phyloP scores from a whole-genome alignment of 2,329 filamentous ascomycete species.

The Aspergillus tamarii region DNA sequence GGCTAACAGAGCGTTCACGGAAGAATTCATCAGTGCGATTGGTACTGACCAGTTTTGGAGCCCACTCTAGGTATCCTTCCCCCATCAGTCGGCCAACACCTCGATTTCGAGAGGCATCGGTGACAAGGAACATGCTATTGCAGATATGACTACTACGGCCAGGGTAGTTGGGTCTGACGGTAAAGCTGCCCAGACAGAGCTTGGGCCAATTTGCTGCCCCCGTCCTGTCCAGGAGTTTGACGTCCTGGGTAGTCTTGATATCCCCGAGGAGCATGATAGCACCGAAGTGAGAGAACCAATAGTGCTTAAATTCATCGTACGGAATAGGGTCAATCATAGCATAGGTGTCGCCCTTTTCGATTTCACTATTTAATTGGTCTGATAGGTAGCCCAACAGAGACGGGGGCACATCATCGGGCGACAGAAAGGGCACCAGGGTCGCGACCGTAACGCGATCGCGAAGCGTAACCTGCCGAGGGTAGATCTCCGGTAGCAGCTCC shows the following conservation, averaged over 20 bases:
- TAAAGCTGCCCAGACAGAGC: conserved; percentile 85
- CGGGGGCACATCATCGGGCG: conserved; percentile 73
- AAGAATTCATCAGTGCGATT: neutral
- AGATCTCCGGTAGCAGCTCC: conserved; percentile 68
- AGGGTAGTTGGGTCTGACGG: conserved; percentile 92
- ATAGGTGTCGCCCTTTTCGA: conserved; percentile 89
- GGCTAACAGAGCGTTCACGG: neutral
- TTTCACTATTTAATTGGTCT: conserved; percentile 85
- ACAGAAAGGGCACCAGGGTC: conserved; percentile 80
- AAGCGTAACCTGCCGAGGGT: conserved; percentile 76
- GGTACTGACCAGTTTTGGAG: conserved; percentile 61
- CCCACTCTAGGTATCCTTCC: conserved; percentile 76
- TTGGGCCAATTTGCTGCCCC: conserved; percentile 75
- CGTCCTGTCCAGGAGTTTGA: conserved; percentile 51
- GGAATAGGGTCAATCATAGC: conserved; percentile 80
- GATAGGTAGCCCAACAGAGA: conserved; percentile 76
- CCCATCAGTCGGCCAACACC: conserved; percentile 77
- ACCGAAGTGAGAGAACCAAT: conserved; percentile 91
- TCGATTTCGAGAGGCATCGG: conserved; percentile 71
- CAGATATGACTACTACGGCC: conserved; percentile 88
- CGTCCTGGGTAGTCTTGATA: conserved; percentile 65
- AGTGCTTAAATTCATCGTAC: conserved; percentile 73
- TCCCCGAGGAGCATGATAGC: conserved; percentile 85
- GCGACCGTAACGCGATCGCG: conserved; percentile 82
- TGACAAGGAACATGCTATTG: conserved; percentile 74